Conservation (phyloP, 768 basidiomycete species). For the Coprinellus micaceus region DNA sequence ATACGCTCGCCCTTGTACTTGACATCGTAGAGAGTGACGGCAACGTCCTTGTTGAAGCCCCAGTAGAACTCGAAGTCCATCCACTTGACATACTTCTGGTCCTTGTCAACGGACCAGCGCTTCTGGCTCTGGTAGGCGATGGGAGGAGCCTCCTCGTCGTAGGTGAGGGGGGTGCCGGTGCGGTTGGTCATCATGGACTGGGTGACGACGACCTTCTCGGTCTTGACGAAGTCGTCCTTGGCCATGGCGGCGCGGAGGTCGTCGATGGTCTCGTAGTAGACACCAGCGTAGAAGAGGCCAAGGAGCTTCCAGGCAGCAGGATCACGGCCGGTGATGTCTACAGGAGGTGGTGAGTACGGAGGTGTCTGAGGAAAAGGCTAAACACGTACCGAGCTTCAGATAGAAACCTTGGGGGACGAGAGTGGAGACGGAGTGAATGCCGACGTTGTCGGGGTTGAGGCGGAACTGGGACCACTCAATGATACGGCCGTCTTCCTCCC, state of each 20-base stretch:
- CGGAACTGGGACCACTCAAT: slow-evolving; percentile 5
- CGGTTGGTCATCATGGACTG: slow-evolving; percentile 6
- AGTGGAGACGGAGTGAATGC: background rate
- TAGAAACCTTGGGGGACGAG: slow-evolving; percentile 2
- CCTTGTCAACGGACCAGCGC: slow-evolving; percentile 2
- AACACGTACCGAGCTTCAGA: background rate
- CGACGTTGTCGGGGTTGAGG: background rate
- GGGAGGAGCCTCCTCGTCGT: slow-evolving; percentile 5
- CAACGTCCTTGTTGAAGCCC: slow-evolving; percentile 5
- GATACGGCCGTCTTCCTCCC: slow-evolving; percentile 1
- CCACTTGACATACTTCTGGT: slow-evolving; percentile 4
- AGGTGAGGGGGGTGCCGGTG: background rate
- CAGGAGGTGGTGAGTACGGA: background rate
- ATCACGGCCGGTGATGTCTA: slow-evolving; percentile 2
- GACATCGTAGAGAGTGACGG: slow-evolving; percentile 3
- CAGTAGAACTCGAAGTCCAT: slow-evolving; percentile 6
- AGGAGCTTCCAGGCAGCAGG: slow-evolving; percentile 4
- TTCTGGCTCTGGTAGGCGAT: background rate
- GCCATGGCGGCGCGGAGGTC: background rate
- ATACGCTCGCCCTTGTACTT: slow-evolving; percentile 7
- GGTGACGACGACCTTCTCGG: slow-evolving; percentile 1
- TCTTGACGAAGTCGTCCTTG: background rate
- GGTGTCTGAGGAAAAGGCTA: background rate
- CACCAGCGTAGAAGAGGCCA: slow-evolving; percentile 1
- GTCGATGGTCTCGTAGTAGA: background rate